A percentile compares a stretch with the other conserved stretches of the same genome.
These are phyloP conservation scores for Auricularia auricula-judae DNA, from an alignment of 768 basidiomycete genomes.

Conservation along the genomic window DNA sequence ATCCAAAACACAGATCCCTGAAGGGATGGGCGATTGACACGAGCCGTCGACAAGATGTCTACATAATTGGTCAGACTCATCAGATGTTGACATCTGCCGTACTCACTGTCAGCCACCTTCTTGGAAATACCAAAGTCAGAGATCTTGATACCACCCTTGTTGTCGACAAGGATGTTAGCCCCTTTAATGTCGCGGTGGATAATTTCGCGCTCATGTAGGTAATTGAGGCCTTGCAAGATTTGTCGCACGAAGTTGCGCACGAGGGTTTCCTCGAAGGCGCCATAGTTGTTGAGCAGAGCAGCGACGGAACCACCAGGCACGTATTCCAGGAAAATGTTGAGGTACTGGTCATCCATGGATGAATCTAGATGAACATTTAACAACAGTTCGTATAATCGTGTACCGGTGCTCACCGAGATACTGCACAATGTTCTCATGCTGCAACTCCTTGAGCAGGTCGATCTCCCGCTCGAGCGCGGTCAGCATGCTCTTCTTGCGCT, in stretches of 20 bases:
- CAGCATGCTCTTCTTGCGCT: constrained; percentile 88
- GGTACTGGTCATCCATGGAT: constrained; percentile 75
- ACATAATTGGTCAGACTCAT: not conserved
- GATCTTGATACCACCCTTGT: constrained; percentile 95
- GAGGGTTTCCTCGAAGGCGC: constrained; percentile 86
- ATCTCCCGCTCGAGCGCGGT: constrained; percentile 89
- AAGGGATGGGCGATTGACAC: constrained; percentile 79
- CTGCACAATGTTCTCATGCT: constrained; percentile 95
- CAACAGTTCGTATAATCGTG: not conserved
- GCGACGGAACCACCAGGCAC: constrained; percentile 93
- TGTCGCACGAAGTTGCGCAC: constrained; percentile 90
- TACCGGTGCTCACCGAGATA: constrained; percentile 66
- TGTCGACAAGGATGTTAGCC: constrained; percentile 95
- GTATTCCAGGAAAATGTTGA: constrained; percentile 97
- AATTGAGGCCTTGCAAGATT: constrained; percentile 79
- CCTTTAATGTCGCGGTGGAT: constrained; percentile 99
- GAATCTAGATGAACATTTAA: constrained; percentile 50
- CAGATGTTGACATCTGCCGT: constrained; percentile 24
- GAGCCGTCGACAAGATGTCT: constrained; percentile 28
- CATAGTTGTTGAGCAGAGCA: constrained; percentile 79
- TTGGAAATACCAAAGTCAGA: constrained; percentile 97
- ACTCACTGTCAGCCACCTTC: constrained; percentile 89
- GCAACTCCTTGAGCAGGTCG: constrained; percentile 80
- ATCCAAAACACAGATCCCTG: constrained; percentile 99
- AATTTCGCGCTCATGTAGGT: constrained; percentile 87